Evolutionary conservation across 305 asterid species (phyloP), one percentile per base, ranked within the genome.

Genomic region (Solanum aculeatissimum): DNA sequence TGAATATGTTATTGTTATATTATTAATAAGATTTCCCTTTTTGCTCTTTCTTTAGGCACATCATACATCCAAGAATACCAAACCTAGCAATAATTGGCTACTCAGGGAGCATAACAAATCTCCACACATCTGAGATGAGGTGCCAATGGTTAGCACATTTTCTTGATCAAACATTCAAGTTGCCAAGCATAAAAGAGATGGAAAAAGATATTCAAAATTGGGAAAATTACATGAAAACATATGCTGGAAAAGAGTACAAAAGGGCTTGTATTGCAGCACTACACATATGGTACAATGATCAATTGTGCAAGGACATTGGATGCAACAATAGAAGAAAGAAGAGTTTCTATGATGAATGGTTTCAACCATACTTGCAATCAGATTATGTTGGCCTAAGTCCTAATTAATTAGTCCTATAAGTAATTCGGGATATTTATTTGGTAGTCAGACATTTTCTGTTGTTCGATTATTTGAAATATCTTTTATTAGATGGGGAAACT

Each of bases 61-160:
- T 91, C 82, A 89, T 95, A 85, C 92, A 88, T 90, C 97, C 97
- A 2, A 74, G 93, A 75, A 91, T 93, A 72, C 98, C 97, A 47
- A 95, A 93, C 40, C 81, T 95, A 16, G 98, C 94, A 0, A 87
- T 91, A 14, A 87, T 94, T 23, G 97, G 96, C 3, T 91, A 88
- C 85, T 85, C 96, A 0, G 96, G 93, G 68, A 89, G 94, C 32
- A 45, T 90, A 3, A 77, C 91, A 9, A 92, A 91, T 80, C 83
- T 94, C 4, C 89, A 87, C 83, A 90, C 92, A 0, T 89, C 71
- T 8, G 98, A 94, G 80, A 90, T 94, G 90, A 88, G 89, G 86
- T 86, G 94, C 77, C 89, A 87, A 80, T 94, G 98, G 98, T 84
- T 93, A 62, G 85, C 88, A 0, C 77, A 72, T 47, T 89, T 94